A percentile compares a stretch with the other conserved stretches of the same genome.
phyloP scores from a whole-genome alignment of 805 yeast species.

The Wilhelminamyces savonicus region DNA sequence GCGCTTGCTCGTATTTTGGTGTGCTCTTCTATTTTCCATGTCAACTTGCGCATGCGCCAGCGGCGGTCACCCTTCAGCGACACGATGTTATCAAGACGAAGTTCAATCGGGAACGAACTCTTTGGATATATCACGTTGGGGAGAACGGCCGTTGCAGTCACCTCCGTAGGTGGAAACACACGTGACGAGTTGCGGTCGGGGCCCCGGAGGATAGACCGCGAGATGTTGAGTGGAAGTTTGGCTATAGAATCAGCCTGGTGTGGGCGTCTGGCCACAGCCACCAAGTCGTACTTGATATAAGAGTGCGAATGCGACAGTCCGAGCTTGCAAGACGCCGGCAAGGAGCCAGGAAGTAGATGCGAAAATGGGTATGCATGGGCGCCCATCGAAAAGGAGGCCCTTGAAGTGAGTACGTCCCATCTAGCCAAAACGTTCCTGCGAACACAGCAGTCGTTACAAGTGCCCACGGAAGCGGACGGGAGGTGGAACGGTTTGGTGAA shows the following conservation, averaged over 20 bases:
- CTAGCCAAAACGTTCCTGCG: slow-evolving; percentile 61
- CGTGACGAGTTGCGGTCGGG: slow-evolving; percentile 83
- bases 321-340: slow-evolving; percentile 73
- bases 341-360: slow-evolving; percentile 77
- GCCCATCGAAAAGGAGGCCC: slow-evolving; percentile 56
- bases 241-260: slow-evolving; percentile 15
- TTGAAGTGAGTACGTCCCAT: slow-evolving; percentile 75
- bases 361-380: slow-evolving; percentile 89
- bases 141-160: slow-evolving; percentile 77
- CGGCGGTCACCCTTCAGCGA: slow-evolving; percentile 48
- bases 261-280: slow-evolving; percentile 45
- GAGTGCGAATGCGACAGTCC: slow-evolving; percentile 46
- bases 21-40: slow-evolving; percentile 85
- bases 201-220: slow-evolving; percentile 73
- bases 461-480: slow-evolving; percentile 38
- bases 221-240: slow-evolving; percentile 58
- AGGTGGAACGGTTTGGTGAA: slow-evolving; percentile 63
- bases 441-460: slow-evolving; percentile 54
- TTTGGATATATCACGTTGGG: slow-evolving; percentile 90
- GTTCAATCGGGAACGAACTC: slow-evolving; percentile 76
- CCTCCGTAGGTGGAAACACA: slow-evolving; percentile 92
- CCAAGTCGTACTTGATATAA: slow-evolving; percentile 64
- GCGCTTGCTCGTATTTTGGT: slow-evolving; percentile 54
- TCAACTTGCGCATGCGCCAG: slow-evolving; percentile 89
- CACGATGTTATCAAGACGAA: slow-evolving; percentile 69